Base-by-base conservation (phyloP, 768 basidiomycete species). In the Naganishia kalamii region DNA sequence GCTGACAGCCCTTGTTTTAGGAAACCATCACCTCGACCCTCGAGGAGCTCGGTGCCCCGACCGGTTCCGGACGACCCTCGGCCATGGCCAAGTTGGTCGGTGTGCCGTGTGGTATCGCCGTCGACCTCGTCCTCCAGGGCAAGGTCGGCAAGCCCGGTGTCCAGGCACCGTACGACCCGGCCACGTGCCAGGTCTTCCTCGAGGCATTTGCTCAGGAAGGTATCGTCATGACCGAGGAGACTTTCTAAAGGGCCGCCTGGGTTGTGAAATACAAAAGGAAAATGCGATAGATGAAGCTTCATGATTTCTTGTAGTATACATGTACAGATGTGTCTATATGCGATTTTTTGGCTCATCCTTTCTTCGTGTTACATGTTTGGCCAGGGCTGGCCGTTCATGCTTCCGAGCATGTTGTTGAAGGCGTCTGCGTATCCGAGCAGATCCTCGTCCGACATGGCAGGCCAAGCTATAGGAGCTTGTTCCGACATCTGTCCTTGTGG, bases 71-170 rank as follows among this genome's bases (percentile, higher is more conserved):
- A 23, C 54, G 54, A 57, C 83, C 88, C 72, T 90, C 89, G 21
- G 90, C 92, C 10, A 96, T 98, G 93, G 92, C 92, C 60, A 79
- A 84, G 33, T 44, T 62, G 27, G 94, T 98, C 52, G 94, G 94
- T 65, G 77, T 97, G 13, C 94, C 94, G 0, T 93, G 91, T 74
- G 94, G 93, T 68, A 88, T 97, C 72, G 93, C 96, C 1, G 85
- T 87, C 0, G 92, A 97, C 81, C 82, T 92, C 68, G 85, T 99
- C 27, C 81, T 99, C 50, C 92, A 97, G 71, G 92, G 92, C 68
- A 84, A 85, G 48, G 80, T 97, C 74, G 84, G 79, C 68, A 84
- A 81, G 40, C 85, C 88, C 15, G 94, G 94, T 72, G 84, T 99
- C 6, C 84, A 86, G 52, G 88, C 85, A 12, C 94, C 94, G 2